Percentiles rank a stretch among this genome's conserved stretches.
These are phyloP conservation scores for Endothia cerciana DNA, from an alignment of 2,329 filamentous ascomycete species.

Conservation along the genomic window DNA sequence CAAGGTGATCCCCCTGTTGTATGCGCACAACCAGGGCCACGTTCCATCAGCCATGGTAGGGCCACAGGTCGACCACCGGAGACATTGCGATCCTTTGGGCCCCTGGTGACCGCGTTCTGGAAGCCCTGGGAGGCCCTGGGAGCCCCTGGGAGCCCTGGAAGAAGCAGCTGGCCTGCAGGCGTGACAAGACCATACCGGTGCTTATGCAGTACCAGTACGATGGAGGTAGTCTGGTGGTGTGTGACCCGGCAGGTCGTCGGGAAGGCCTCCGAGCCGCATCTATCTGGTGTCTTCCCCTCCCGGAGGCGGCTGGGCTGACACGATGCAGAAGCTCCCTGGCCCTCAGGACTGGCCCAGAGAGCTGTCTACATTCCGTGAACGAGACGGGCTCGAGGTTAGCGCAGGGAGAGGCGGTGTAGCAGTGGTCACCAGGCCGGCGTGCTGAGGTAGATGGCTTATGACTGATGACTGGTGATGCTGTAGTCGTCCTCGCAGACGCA, in stretches of 20 bases:
- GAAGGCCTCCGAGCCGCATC: background rate
- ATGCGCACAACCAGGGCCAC: background rate
- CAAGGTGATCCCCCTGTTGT: background rate
- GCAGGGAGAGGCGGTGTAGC: too few relatives aligned
- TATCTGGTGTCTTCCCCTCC: background rate
- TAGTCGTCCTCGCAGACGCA: background rate
- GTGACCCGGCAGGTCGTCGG: background rate
- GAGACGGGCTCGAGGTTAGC: too few relatives aligned
- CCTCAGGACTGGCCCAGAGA: too few relatives aligned
- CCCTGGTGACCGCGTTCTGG: background rate
- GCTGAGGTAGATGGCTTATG: background rate
- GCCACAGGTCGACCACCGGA: background rate
- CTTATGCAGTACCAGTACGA: background rate
- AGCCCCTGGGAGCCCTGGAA: slow-evolving; percentile 6
- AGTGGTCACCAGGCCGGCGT: too few relatives aligned
- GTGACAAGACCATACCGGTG: background rate
- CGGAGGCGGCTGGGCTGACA: background rate
- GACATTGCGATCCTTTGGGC: background rate
- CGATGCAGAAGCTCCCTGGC: too few relatives aligned
- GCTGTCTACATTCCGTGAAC: too few relatives aligned
- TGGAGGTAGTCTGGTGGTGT: background rate
- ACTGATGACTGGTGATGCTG: background rate
- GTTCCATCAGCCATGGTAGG: background rate
- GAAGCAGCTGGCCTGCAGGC: background rate
- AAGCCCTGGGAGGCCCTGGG: slow-evolving; percentile 7